Base-by-base conservation (phyloP, 352 stramenopile genomes). In the Heterotrichella gracilis region DNA sequence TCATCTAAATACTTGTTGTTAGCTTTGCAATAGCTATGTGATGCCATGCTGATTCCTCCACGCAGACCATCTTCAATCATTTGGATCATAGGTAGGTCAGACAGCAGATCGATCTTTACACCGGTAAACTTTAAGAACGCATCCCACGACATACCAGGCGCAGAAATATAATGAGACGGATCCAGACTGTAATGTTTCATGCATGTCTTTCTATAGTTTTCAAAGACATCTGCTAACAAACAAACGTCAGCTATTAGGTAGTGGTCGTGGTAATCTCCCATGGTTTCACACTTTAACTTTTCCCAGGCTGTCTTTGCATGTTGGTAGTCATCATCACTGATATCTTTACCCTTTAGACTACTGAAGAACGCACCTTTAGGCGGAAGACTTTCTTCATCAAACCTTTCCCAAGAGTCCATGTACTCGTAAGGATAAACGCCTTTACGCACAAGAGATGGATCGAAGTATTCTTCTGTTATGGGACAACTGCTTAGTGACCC, bases 391-490 rank as follows among this genome's bases (percentile, higher is more conserved):
- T 22, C 70, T 19, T 72, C 70, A 19, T 72, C 25, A 24, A 72
- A 71, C 25, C 25, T 72, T 17, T 70, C 63, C 9, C 9, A 24
- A 24, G 13, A 41, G 64, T 72, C 63, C 70, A 72, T 22, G 25
- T 71, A 72, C 13, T 72, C 70, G 25, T 72, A 72, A 64, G 70
- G 70, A 72, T 72, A 72, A 71, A 72, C 63, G 40, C 70, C 70
- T 22, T 72, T 72, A n/a, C n/a, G n/a, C 23, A 40, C 17, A 22
- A 63, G 19, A 41, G 70, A 42, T 21, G 70, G 17, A 25, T 72
- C 70, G 24, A 72, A 71, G 22, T 53, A 19, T 20, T 72, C 70
- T 71, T 72, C 64, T 70, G 41, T 68, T 71, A 41, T 71, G 23
- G 23, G 23, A 66, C 23, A 66, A 66, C 23, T 66, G n/a, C n/a